A percentile compares a stretch with the other conserved stretches of the same genome.
Conservation (phyloP, 768 basidiomycete species). For the Psilocybe subaeruginosa region DNA sequence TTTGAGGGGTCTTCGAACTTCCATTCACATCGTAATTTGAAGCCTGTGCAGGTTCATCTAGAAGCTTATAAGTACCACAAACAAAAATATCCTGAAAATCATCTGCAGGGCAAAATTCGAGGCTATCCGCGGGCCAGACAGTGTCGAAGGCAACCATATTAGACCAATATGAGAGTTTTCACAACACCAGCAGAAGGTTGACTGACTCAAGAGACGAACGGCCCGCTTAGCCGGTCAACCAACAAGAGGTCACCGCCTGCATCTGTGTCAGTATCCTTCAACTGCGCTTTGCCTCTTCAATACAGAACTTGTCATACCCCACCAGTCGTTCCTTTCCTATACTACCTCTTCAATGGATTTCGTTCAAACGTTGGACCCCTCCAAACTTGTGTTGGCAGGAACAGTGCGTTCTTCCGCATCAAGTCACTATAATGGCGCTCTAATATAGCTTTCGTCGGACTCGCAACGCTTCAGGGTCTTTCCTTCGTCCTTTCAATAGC, state of each 20-base stretch:
- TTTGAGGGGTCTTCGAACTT: slow-evolving; percentile 12
- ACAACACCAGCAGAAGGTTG: background rate
- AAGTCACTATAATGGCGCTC: background rate
- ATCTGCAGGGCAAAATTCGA: slow-evolving; percentile 87
- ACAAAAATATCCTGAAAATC: slow-evolving; percentile 66
- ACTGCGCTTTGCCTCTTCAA: slow-evolving; percentile 5
- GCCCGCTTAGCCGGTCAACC: slow-evolving; percentile 1
- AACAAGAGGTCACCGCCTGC: no score
- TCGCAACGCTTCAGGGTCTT: slow-evolving; percentile 44
- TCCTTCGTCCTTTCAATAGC: slow-evolving; percentile 64
- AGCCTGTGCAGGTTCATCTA: slow-evolving; percentile 32
- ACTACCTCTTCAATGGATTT: slow-evolving; percentile 54
- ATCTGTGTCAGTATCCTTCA: background rate
- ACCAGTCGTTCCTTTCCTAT: slow-evolving; percentile 15
- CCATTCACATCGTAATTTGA: slow-evolving; percentile 8
- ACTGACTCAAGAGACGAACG: background rate
- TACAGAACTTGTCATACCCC: background rate
- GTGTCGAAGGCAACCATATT: slow-evolving; percentile 54
- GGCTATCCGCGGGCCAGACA: slow-evolving; percentile 82
- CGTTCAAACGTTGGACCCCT: slow-evolving; percentile 70
- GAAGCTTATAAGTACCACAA: slow-evolving; percentile 91
- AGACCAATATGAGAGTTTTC: background rate
- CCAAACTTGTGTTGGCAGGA: slow-evolving; percentile 65
- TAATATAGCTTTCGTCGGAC: background rate
- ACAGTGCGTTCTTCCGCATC: slow-evolving; percentile 46